Percentiles rank a stretch among this genome's conserved stretches.
Evolutionary conservation across 257 asterid genomes (phyloP).

Genomic region (Rubia yunnanensis): DNA sequence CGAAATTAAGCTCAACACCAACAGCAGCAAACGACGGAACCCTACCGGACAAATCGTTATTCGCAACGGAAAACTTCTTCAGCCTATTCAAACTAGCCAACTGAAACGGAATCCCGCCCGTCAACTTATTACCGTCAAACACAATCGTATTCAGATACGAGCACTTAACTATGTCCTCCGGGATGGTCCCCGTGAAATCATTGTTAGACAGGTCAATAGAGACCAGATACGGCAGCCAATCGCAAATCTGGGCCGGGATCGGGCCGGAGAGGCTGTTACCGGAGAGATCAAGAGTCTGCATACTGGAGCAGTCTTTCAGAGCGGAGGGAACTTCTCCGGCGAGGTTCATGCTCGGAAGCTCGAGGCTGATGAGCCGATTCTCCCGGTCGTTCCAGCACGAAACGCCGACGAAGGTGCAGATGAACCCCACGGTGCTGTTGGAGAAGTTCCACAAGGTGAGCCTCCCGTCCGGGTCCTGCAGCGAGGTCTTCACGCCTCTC

Average conservation of each 20-base stretch:
- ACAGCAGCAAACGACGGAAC: constrained; percentile 46
- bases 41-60: constrained; percentile 59
- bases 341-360: constrained; percentile 46
- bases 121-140: constrained; percentile 41
- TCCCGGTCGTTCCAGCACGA: constrained; percentile 75
- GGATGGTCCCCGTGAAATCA: constrained; percentile 54
- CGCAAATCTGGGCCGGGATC: constrained; percentile 62
- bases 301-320: constrained; percentile 47
- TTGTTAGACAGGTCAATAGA: constrained; percentile 68
- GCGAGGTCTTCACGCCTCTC: constrained; percentile 43
- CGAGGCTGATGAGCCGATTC: constrained; percentile 42
- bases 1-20: constrained; percentile 26
- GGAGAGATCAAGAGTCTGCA: constrained; percentile 56
- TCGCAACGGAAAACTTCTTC: constrained; percentile 44
- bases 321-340: constrained; percentile 42
- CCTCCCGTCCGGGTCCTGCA: constrained; percentile 35
- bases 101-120: constrained; percentile 59
- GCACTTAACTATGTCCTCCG: constrained; percentile 59
- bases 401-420: constrained; percentile 58
- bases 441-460: constrained; percentile 50
- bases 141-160: constrained; percentile 46
- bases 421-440: constrained; percentile 42
- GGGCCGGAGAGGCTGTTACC: constrained; percentile 65
- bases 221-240: constrained; percentile 72
- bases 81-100: constrained; percentile 56